A percentile compares a stretch with the other conserved stretches of the same genome.
These are phyloP conservation scores for Macrophomina pseudophaseolina DNA, from an alignment of 2,329 filamentous ascomycete genomes.

Conservation along the genomic window DNA sequence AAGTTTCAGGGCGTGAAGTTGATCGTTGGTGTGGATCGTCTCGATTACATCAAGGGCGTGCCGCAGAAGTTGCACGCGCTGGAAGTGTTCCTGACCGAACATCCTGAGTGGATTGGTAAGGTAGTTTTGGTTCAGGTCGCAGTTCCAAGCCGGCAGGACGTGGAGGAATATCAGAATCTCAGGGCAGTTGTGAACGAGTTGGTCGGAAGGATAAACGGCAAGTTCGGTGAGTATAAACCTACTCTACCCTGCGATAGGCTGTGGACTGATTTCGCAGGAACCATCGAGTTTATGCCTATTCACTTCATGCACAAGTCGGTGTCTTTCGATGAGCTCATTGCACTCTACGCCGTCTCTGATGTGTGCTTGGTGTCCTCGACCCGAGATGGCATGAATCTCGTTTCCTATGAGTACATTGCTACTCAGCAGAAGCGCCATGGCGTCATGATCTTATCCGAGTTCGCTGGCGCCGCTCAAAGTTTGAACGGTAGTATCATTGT, in stretches of 20 bases:
- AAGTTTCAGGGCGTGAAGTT: constrained; percentile 97
- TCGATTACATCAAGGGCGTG: constrained; percentile 99
- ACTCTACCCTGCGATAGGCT: neutral
- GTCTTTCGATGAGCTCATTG: constrained; percentile 90
- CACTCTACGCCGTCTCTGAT: constrained; percentile 89
- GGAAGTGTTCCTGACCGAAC: constrained; percentile 94
- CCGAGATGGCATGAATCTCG: constrained; percentile 98
- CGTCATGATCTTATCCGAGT: constrained; percentile 93
- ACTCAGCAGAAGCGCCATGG: constrained; percentile 89
- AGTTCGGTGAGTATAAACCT: constrained; percentile 66
- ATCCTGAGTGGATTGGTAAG: constrained; percentile 97
- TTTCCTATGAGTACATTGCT: constrained; percentile 97
- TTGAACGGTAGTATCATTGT: constrained; percentile 92
- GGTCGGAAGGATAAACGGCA: constrained; percentile 95
- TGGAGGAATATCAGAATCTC: constrained; percentile 97
- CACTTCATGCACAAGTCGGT: constrained; percentile 98
- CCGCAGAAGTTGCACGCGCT: constrained; percentile 96
- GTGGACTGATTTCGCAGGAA: constrained; percentile 56
- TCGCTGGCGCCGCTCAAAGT: constrained; percentile 92
- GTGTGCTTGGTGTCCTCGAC: constrained; percentile 92
- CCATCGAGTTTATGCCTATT: constrained; percentile 98
- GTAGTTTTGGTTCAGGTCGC: constrained; percentile 96
- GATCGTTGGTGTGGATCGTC: constrained; percentile 93
- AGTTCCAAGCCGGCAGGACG: constrained; percentile 91
- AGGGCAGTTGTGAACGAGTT: constrained; percentile 95